Conservation (phyloP, 2,329 filamentous ascomycete species). For the Acrodontium crateriforme region DNA sequence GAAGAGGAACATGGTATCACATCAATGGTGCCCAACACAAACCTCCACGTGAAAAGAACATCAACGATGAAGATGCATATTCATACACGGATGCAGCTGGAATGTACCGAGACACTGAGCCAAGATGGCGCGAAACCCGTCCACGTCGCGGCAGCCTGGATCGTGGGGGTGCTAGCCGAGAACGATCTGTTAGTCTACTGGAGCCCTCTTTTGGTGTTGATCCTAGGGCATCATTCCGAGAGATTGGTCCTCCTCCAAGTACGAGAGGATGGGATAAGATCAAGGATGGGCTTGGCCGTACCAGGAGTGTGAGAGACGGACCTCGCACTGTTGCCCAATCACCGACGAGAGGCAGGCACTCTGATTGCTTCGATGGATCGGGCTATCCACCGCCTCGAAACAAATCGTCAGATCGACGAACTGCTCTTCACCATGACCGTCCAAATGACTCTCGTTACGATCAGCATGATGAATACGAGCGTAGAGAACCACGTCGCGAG, state of each 20-base stretch:
- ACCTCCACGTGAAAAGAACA: constrained; percentile 14
- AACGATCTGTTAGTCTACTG: constrained; percentile 32
- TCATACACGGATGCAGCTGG: constrained; percentile 37
- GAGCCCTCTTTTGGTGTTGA: constrained; percentile 21
- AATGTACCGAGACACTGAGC: constrained; percentile 39
- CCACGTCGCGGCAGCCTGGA: constrained; percentile 33
- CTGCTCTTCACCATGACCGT: constrained; percentile 34
- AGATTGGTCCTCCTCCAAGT: constrained; percentile 47
- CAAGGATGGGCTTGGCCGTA: constrained; percentile 33
- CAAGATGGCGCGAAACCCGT: constrained; percentile 26
- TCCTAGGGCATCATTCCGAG: constrained; percentile 20
- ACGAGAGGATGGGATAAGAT: constrained; percentile 60
- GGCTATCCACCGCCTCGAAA: constrained; percentile 19
- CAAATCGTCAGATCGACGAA: constrained; percentile 19
- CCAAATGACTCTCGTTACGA: constrained; percentile 29
- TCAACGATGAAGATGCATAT: constrained; percentile 31
- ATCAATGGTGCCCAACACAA: constrained; percentile 12
- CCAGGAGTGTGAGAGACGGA: constrained; percentile 31
- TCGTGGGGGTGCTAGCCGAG: constrained; percentile 22
- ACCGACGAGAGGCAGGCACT: constrained; percentile 12
- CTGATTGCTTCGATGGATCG: no score
- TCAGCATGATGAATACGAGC: constrained; percentile 31
- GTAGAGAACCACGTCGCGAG: constrained; percentile 27
- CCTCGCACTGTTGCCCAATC: constrained; percentile 11
- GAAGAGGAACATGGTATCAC: constrained; percentile 21